Base-by-base conservation (phyloP, 163 green algal genomes). In the Chlamydomonas reinhardtii region DNA sequence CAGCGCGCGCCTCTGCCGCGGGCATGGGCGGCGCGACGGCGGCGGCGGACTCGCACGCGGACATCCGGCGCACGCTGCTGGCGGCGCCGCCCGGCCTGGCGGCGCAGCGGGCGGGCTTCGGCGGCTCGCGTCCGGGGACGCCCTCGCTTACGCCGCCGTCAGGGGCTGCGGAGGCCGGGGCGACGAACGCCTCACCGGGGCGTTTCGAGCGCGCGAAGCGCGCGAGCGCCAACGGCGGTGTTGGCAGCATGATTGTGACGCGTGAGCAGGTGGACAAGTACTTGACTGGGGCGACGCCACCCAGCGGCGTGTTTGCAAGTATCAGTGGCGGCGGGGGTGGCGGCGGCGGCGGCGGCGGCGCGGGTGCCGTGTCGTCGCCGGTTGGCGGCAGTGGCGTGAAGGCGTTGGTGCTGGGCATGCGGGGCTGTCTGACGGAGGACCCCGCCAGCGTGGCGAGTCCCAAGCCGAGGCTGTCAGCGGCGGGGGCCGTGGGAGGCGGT, bases 261-360 rank as follows among this genome's bases (percentile, higher is more conserved):
- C 25, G 76, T 22, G 76, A 83, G 76, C 76, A 83, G 27, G 62
- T 83, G 25, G 76, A 83, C 37, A 74, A 35, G 34, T 73, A 82
- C 25, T 19, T 72, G 37, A 34, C 59, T 1, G 74, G 19, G 22
- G 56, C 48, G 48, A 14, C 48, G 9, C 48, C 48, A 14, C 48
- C 11, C 19, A 56, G 48, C 48, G 48, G 48, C 48, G 48, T 56
- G 48, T 56, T 56, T 17, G 2, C 52, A 5, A 8, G 73, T 37
- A n/a, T n/a, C n/a, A n/a, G n/a, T n/a, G n/a, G n/a, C n/a, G n/a
- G 39, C 8, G 39, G 39, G 39, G 35, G 20, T n/a, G 71, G 71
- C 71, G 39, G 24, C 25, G 74, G 25, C 31, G 16, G 43, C 64
- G 73, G 48, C 48, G 48, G 12, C 19, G 48, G 48, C 29, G 34